These are phyloP conservation scores for Melampsora americana DNA, from an alignment of 1,284 basidiomycete species.

Conservation along the genomic window DNA sequence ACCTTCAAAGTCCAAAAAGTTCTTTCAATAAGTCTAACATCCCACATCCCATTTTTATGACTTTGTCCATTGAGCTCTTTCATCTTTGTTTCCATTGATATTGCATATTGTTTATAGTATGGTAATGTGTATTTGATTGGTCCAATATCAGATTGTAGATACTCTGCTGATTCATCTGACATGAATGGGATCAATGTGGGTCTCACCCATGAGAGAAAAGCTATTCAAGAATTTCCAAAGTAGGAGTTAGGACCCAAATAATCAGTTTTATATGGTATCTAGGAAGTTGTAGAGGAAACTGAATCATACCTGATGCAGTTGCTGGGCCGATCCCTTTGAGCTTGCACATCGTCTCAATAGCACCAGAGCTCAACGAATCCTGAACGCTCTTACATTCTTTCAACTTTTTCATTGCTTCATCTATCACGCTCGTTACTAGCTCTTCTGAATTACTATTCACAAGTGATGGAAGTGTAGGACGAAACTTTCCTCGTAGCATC, in stretches of 20 bases:
- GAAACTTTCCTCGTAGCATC: conserved; percentile 14
- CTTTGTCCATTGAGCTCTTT: neutral
- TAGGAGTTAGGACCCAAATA: neutral
- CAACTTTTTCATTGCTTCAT: conserved; percentile 8
- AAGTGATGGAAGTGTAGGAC: conserved; percentile 12
- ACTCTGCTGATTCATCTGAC: conserved; percentile 37
- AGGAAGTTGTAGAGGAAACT: neutral
- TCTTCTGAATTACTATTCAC: conserved; percentile 17
- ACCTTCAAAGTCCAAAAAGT: conserved; percentile 21
- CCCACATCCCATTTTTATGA: neutral
- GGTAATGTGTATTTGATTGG: conserved; percentile 24
- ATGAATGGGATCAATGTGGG: conserved; percentile 22
- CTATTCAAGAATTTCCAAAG: neutral
- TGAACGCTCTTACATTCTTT: neutral
- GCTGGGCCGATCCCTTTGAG: conserved; percentile 35
- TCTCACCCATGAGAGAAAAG: conserved; percentile 34
- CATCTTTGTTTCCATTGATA: conserved; percentile 1
- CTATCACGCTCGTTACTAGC: neutral
- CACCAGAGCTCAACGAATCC: conserved; percentile 5
- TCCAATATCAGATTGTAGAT: conserved; percentile 4
- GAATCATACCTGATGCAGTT: conserved; percentile 32
- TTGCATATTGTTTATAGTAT: conserved; percentile 14
- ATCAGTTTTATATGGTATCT: neutral
- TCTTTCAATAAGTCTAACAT: conserved; percentile 14
- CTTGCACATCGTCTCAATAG: conserved; percentile 21